Base-by-base conservation (phyloP, 108 stramenopile species). In the Nitzschia palea region DNA sequence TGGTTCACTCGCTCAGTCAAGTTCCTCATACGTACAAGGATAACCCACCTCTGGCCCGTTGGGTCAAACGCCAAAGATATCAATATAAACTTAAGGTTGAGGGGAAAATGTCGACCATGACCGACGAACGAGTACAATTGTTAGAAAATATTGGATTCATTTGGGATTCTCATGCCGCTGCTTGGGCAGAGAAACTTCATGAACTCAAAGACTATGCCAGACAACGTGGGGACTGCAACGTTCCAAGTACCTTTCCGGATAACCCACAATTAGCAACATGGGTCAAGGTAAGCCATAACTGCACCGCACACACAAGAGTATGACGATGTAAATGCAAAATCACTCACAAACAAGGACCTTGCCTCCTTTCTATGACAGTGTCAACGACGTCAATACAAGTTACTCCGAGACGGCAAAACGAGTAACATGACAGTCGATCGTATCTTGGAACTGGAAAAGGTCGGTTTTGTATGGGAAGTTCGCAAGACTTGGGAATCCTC, bases 401-500 rank as follows among this genome's bases (percentile, higher is more conserved):
- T 81, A 14, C 79, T 70, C 20, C 29, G 66, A 35, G 74, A 80
- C 20, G 79, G 76, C 44, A 76, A 78, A 57, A 32, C 47, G 15
- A 66, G 62, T 12, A 61, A 75, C 20, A 80, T 84, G 77, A 78
- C 70, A 30, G 62, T 56, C 12, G 80, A 84, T 23, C 68, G 83
- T 17, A 75, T 75, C 0, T 10, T 36, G 12, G 28, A 63, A 51
- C 61, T 84, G 57, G 80, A 85, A 27, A 55, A 75, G 34, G 57
- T 81, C 51, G 84, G 84, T 3, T 85, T 85, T 60, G 60, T 71
- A 33, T 85, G 83, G 83, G 77, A 80, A 62, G 56, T 73, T 31
- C 79, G 73, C 36, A 68, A 55, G 30, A 44, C 43, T 12, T 22
- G 50, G 45, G 36, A 65, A 18, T 34, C 55, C 27, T 26, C 51